These are phyloP conservation scores for Vaccinium corymbosum DNA, from an alignment of 148 eudicot genomes.

Conservation along the genomic window DNA sequence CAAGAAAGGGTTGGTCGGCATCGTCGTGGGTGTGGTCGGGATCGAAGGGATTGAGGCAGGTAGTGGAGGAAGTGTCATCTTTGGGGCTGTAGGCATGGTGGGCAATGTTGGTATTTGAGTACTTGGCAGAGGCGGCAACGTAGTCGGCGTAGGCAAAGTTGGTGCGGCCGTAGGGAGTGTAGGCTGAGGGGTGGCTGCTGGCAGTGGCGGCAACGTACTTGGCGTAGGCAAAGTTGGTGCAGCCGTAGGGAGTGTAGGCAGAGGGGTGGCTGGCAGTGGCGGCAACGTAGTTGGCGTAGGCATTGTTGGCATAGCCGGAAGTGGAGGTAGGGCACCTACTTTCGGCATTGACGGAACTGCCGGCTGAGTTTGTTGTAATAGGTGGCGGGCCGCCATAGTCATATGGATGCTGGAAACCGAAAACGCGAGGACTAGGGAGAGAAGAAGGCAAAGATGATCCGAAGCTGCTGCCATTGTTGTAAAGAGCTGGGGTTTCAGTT, in stretches of 20 bases:
- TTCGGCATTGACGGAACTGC: conserved; percentile 5
- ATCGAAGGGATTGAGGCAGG: conserved; percentile 10
- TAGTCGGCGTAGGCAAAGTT: conserved; percentile 5
- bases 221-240: conserved; percentile 7
- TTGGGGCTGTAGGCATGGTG: conserved; percentile 7
- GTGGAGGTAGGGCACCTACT: neutral
- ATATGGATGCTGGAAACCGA: neutral
- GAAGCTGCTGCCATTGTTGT: neutral
- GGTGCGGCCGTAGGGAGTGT: neutral
- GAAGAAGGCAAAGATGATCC: neutral
- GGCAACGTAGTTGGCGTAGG: neutral
- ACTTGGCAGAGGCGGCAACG: conserved; percentile 9
- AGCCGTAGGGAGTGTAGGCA: neutral
- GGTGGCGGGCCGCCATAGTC: conserved; percentile 6
- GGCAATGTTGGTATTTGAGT: neutral
- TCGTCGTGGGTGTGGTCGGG: conserved; percentile 7
- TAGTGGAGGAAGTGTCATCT: conserved; percentile 14
- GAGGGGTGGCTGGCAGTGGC: neutral
- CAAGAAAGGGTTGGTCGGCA: conserved; percentile 13
- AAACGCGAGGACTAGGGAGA: neutral
- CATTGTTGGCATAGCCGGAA: conserved; percentile 2
- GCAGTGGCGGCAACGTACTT: conserved; percentile 8
- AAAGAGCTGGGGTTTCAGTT: neutral
- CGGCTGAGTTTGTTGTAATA: conserved; percentile 5
- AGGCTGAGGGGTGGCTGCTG: neutral